Evolutionary conservation across 73 alveolate genomes (phyloP).

Genomic region (Tetrahymena malaccensis): DNA sequence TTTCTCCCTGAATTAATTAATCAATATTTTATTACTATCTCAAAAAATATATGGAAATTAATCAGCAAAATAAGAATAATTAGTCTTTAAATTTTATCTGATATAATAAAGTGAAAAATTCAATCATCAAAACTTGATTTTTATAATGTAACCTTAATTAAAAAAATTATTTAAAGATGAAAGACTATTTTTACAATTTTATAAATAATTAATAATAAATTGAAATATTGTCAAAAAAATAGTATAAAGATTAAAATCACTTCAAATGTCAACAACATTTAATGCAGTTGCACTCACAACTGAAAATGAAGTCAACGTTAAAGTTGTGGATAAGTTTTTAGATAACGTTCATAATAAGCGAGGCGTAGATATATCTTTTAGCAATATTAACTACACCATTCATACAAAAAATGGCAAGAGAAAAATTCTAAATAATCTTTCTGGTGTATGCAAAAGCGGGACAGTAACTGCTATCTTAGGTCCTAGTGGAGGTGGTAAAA

Average conservation of each 20-base stretch:
- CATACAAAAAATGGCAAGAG: background rate
- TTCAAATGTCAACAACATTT: background rate
- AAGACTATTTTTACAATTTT: background rate
- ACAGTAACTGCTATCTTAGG: constrained; percentile 20
- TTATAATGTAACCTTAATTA: background rate
- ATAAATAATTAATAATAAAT: too few species aligned
- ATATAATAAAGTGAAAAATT: too few species aligned
- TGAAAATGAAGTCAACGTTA: background rate
- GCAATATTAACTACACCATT: background rate
- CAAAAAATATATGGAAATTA: background rate
- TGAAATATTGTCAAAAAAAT: too few species aligned
- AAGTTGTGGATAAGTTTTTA: background rate
- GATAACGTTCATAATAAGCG: background rate
- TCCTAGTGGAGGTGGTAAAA: constrained; percentile 21
- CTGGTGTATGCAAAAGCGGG: background rate
- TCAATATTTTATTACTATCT: background rate
- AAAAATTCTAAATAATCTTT: background rate
- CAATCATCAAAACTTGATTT: too few species aligned
- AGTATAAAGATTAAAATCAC: background rate
- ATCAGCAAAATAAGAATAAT: background rate
- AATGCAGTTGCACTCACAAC: background rate
- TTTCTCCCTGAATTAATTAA: background rate
- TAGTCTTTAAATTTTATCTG: background rate
- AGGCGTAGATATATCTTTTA: background rate
- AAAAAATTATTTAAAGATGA: too few species aligned